Evolutionary conservation across 495 filamentous ascomycete genomes (phyloP).

Genomic region (Aspergillus biplanus): DNA sequence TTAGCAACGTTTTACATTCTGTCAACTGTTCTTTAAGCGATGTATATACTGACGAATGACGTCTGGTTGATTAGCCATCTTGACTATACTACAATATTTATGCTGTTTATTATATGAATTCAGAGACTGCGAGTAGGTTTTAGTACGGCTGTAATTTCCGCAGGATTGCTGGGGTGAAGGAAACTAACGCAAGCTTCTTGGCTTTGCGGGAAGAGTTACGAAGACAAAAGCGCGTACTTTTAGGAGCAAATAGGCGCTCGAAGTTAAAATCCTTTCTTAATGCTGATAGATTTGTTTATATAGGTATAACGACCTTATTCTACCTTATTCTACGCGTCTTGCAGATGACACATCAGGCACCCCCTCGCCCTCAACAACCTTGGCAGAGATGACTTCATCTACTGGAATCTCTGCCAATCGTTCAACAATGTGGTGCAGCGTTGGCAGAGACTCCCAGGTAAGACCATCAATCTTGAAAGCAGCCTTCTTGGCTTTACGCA

Average conservation of each 20-base stretch:
- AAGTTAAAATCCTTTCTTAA: not conserved
- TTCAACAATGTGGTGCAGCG: conserved; percentile 56
- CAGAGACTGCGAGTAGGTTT: too few species aligned
- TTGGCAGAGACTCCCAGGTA: conserved; percentile 55
- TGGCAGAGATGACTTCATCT: conserved; percentile 54
- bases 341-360: conserved; percentile 52
- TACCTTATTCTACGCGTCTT: conserved; percentile 41
- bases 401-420: conserved; percentile 56
- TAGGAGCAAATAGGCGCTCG: not conserved
- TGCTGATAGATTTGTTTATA: not conserved
- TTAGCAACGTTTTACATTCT: not conserved
- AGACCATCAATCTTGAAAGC: conserved; percentile 47
- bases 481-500: conserved; percentile 43
- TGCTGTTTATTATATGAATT: too few species aligned
- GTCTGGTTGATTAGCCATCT: not conserved
- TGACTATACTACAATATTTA: not conserved
- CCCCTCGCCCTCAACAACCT: conserved; percentile 53
- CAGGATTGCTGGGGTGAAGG: too few species aligned
- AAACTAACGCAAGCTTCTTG: too few species aligned
- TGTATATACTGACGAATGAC: conserved; percentile 14
- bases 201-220: too few species aligned
- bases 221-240: too few species aligned
- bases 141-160: too few species aligned
- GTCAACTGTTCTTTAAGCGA: not conserved
- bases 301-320: not conserved